Conservation (phyloP, 2,329 filamentous ascomycete species). For the Metarhizium humberi region DNA sequence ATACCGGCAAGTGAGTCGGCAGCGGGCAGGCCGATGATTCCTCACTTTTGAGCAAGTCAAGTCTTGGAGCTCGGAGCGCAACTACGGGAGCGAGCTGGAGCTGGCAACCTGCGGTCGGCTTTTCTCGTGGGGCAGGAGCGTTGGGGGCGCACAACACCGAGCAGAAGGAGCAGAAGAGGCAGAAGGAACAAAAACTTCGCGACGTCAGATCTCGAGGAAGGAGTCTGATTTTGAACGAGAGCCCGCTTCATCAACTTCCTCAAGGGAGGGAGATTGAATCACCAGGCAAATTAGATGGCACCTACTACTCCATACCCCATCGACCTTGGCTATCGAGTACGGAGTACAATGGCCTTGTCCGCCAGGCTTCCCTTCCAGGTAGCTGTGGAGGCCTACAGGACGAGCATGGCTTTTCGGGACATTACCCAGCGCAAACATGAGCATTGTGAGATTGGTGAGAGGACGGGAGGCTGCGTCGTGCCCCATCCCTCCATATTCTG, state of each 20-base stretch:
- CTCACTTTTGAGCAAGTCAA: too few relatives aligned
- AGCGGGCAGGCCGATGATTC: too few relatives aligned
- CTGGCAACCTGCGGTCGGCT: too few relatives aligned
- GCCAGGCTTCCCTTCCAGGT: too few relatives aligned
- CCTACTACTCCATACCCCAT: background rate
- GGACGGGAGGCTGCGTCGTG: conserved; percentile 6
- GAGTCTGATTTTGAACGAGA: background rate
- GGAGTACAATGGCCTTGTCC: too few relatives aligned
- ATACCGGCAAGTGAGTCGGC: too few relatives aligned
- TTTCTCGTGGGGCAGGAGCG: background rate
- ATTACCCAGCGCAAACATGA: conserved; percentile 2
- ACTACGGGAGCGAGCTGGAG: too few relatives aligned
- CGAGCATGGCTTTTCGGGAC: background rate
- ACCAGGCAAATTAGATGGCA: background rate
- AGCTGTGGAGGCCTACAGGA: background rate
- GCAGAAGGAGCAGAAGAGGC: background rate
- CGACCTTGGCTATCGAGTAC: too few relatives aligned
- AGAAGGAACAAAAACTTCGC: background rate
- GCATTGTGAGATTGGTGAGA: conserved; percentile 18
- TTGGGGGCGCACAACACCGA: background rate
- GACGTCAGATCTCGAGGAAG: background rate
- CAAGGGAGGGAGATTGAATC: conserved; percentile 7
- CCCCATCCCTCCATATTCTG: background rate
- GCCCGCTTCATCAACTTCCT: background rate
- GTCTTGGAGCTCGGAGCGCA: too few relatives aligned